Conservation (phyloP, 495 filamentous ascomycete genomes). For the Aspergillus cristatus region DNA sequence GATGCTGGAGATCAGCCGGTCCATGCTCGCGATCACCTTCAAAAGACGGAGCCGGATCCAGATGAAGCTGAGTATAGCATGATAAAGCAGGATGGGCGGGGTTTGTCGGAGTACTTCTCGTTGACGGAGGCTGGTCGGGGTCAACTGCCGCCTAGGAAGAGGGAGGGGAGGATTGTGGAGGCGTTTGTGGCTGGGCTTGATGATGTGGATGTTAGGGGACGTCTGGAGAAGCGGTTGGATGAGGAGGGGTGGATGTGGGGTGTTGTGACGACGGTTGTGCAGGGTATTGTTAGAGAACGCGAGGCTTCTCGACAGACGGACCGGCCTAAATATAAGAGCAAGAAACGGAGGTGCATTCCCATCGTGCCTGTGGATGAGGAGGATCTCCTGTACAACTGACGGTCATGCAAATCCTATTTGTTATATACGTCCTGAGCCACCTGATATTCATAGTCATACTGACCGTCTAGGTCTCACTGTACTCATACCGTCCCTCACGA, state of each 20-base stretch:
- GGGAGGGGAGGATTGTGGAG: conserved; percentile 13
- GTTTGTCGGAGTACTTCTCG: conserved; percentile 15
- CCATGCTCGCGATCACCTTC: too few relatives aligned
- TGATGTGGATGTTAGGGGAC: conserved; percentile 2
- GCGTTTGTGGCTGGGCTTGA: conserved; percentile 21
- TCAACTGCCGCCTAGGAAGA: conserved; percentile 1
- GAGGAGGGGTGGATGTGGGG: conserved; percentile 18
- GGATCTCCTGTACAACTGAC: conserved; percentile 6
- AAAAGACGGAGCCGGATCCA: too few relatives aligned
- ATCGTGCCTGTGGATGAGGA: conserved; percentile 17
- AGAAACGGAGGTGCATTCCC: conserved; percentile 11
- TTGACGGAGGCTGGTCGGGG: conserved; percentile 7
- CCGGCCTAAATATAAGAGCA: neutral
- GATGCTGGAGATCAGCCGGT: too few relatives aligned
- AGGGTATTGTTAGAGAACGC: neutral
- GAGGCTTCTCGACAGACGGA: neutral
- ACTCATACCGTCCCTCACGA: conserved; percentile 41
- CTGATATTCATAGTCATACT: too few relatives aligned
- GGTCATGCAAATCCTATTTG: too few relatives aligned
- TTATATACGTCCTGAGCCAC: too few relatives aligned
- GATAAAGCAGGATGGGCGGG: conserved; percentile 6
- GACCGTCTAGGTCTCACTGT: conserved; percentile 41
- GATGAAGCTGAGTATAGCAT: neutral
- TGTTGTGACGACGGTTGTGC: conserved; percentile 3
- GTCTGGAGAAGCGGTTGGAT: conserved; percentile 12